Base-by-base conservation (phyloP, 305 asterid species). In the Fraxinus sp. region DNA sequence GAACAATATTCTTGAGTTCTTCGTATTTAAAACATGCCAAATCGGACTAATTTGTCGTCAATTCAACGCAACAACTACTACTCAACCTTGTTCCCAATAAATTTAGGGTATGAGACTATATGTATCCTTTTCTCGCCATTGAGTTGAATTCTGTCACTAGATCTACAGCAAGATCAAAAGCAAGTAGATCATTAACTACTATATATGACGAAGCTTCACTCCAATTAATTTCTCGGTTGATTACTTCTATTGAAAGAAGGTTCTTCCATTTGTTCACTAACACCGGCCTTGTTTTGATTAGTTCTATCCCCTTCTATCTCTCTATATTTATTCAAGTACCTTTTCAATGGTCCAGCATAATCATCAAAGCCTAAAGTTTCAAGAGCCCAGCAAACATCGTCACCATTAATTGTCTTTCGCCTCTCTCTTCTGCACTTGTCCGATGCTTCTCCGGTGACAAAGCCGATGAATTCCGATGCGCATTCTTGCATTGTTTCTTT, bases 401-500 rank as follows among this genome's bases (percentile, higher is more conserved):
- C 73, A 3, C 73, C 73, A 10, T 64, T 64, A 64, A 64, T 64
- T 13, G 73, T 64, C 73, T 64, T 64, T 8, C 73, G 73, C 73
- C 73, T 64, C 73, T 64, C 73, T 64, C 26, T 64, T 24, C 35
- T 64, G 73, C 73, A 64, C 73, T 64, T 64, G 7, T 64, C 73
- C 7, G 73, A 64, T 22, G 73, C 73, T 64, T 64, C 73, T 26
- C 73, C 73, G 73, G 73, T 64, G 73, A 64, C 73, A 3, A 64
- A 64, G 14, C 73, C 73, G 35, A 64, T 24, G 73, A 64, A 64
- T 26, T 64, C 73, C 6, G 73, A 64, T 7, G 16, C 73, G 8
- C 73, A 64, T 26, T 64, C 73, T 64, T 64, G 73, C 73, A 64
- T 22, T 22, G 73, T 64, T 64, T 64, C 73, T 24, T 64, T 64